Conservation (phyloP, 371 early-diverging fungal species). For the Neoconidiobolus thromboides region DNA sequence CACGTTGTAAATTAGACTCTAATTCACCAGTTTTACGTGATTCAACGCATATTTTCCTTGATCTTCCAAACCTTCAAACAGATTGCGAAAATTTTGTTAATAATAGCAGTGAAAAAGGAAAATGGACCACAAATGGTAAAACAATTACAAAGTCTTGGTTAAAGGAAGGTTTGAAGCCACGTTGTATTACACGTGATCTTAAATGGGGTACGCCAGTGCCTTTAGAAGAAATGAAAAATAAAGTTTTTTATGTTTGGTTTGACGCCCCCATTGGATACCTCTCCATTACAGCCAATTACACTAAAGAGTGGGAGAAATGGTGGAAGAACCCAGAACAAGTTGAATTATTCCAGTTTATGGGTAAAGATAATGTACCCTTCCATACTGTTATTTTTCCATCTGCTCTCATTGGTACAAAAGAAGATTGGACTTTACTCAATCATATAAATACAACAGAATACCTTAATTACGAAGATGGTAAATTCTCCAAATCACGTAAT, state of each 20-base stretch:
- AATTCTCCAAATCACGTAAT: slow-evolving; percentile 96
- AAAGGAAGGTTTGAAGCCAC: slow-evolving; percentile 83
- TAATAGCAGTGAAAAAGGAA: slow-evolving; percentile 35
- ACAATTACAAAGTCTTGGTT: slow-evolving; percentile 93
- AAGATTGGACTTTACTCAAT: slow-evolving; percentile 80
- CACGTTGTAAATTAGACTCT: slow-evolving; percentile 89
- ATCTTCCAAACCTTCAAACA: slow-evolving; percentile 64
- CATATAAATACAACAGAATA: slow-evolving; percentile 96
- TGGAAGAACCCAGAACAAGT: slow-evolving; percentile 95
- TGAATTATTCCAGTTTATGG: slow-evolving; percentile 98
- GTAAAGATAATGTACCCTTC: slow-evolving; percentile 99
- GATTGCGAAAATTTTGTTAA: slow-evolving; percentile 54
- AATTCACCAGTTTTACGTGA: slow-evolving; percentile 59
- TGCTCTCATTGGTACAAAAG: slow-evolving; percentile 70
- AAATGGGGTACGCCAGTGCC: slow-evolving; percentile 99
- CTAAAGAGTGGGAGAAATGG: slow-evolving; percentile 88
- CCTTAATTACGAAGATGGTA: slow-evolving; percentile 93
- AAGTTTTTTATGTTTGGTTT: slow-evolving; percentile 99
- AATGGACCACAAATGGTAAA: slow-evolving; percentile 86
- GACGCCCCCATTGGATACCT: slow-evolving; percentile 98
- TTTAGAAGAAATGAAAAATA: slow-evolving; percentile 63
- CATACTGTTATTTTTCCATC: slow-evolving; percentile 98
- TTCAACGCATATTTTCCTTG: slow-evolving; percentile 88
- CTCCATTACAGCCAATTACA: slow-evolving; percentile 92
- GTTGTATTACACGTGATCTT: slow-evolving; percentile 98